phyloP scores from a whole-genome alignment of 495 filamentous ascomycete species.

The Neurospora terricola region DNA sequence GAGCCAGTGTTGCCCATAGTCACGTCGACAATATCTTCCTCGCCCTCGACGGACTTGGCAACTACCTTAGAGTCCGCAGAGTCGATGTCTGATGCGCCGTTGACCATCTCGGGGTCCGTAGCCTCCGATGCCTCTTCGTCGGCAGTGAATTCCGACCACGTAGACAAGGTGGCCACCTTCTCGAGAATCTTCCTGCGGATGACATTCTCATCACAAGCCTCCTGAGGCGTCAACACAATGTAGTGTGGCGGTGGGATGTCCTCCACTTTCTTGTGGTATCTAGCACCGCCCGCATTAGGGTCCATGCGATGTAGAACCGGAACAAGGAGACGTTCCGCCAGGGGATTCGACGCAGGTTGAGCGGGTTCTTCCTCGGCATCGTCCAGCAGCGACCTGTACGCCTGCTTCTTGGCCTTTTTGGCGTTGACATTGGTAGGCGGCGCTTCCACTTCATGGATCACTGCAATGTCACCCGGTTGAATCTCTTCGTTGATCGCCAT shows the following conservation, averaged over 20 bases:
- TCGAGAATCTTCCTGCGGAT: conserved; percentile 42
- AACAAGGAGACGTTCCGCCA: conserved; percentile 63
- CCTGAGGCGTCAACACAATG: conserved; percentile 39
- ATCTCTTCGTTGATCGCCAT: conserved; percentile 61
- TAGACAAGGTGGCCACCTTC: conserved; percentile 37
- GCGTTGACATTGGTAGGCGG: conserved; percentile 57
- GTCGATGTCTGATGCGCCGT: conserved; percentile 64
- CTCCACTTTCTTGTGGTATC: conserved; percentile 15
- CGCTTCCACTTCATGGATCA: conserved; percentile 71
- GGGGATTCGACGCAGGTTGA: conserved; percentile 48
- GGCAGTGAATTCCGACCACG: conserved; percentile 29
- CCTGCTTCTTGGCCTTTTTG: conserved; percentile 35
- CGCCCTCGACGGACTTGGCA: conserved; percentile 70
- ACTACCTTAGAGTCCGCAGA: conserved; percentile 61
- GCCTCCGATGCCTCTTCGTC: conserved; percentile 42
- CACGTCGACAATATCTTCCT: conserved; percentile 86
- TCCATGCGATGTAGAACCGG: conserved; percentile 61
- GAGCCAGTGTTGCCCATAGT: conserved; percentile 59
- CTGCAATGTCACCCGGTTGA: conserved; percentile 48
- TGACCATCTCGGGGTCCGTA: conserved; percentile 59
- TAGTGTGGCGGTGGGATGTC: conserved; percentile 35
- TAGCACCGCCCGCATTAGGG: conserved; percentile 3
- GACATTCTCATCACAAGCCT: conserved; percentile 38
- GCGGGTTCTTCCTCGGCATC: conserved; percentile 50
- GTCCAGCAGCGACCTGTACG: conserved; percentile 31